These are phyloP conservation scores for Didymellaceae sp. DNA, from an alignment of 2,329 filamentous ascomycete genomes.

Conservation along the genomic window DNA sequence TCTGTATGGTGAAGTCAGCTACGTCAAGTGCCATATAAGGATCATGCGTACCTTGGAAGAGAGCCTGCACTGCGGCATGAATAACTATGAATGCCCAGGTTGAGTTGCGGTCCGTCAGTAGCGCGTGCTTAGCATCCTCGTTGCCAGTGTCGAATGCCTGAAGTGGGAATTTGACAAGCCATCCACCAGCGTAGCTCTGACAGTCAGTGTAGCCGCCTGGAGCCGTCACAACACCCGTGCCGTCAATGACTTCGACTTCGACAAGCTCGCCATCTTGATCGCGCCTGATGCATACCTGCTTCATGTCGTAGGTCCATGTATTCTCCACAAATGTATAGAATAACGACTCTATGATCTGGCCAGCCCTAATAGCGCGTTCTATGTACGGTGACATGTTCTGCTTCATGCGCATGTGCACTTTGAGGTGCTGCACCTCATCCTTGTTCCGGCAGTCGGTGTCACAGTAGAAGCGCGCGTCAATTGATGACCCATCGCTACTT, in stretches of 20 bases:
- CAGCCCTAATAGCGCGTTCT: constrained; percentile 16
- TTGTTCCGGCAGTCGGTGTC: constrained; percentile 6
- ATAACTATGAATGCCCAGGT: constrained; percentile 26
- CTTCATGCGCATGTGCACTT: constrained; percentile 3
- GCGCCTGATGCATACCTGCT: constrained; percentile 4
- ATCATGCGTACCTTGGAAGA: constrained; percentile 19
- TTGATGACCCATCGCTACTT: background rate
- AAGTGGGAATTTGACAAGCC: constrained; percentile 21
- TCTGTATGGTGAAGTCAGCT: constrained; percentile 12
- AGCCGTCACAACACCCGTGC: constrained; percentile 13
- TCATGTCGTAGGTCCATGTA: constrained; percentile 27
- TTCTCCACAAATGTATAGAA: constrained; percentile 22
- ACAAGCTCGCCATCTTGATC: constrained; percentile 9
- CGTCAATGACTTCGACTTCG: constrained; percentile 16
- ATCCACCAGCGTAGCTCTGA: constrained; percentile 15
- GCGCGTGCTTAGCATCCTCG: constrained; percentile 13
- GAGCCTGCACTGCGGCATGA: constrained; percentile 13
- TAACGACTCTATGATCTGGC: constrained; percentile 18
- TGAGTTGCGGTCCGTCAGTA: constrained; percentile 18
- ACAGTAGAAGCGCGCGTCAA: constrained; percentile 16
- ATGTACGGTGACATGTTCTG: background rate
- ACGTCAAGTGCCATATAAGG: background rate
- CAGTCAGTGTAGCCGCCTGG: constrained; percentile 13
- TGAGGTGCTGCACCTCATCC: constrained; percentile 13
- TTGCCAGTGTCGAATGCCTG: constrained; percentile 5